Base-by-base conservation (phyloP, 2,329 filamentous ascomycete species). In the Xylariomycetidae sp. region DNA sequence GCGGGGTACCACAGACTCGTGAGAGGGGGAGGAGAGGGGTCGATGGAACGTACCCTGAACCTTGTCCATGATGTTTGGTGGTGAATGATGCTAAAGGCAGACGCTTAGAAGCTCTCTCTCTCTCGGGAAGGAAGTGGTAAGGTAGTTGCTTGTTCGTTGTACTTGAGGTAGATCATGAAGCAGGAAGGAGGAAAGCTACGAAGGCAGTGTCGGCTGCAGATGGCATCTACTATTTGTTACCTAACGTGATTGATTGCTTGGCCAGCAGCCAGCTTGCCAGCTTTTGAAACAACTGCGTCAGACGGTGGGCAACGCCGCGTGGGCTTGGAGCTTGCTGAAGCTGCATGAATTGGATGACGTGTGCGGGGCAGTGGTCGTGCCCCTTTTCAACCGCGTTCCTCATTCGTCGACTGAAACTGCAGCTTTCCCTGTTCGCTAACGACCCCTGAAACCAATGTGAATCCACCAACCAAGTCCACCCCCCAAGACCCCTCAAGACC, bases 291-390 rank as follows among this genome's bases (percentile, higher is more conserved):
- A 31, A 13, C 37, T 42, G 32, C 41, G 43, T 46, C 43, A 46
- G 33, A 31, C 32, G 29, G 8, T 7, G 15, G 25, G 9, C 7
- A 15, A 27, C 7, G 26, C 15, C 8, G 14, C 16, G 26, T 9
- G n/a, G n/a, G n/a, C n/a, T n/a, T n/a, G 12, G 15, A 25, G 24
- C 24, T 25, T 13, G 37, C 40, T 44, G 35, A 36, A 38, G 38
- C 37, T n/a, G n/a, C n/a, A n/a, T n/a, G n/a, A n/a, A 43, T 37
- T 37, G 37, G 46, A 50, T 50, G 48, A 49, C 46, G 49, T 48
- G 45, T 47, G 48, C 46, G 48, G 46, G 48, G 49, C 37, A 43
- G 35, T 20, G 14, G 29, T 24, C n/a, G n/a, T n/a, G n/a, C n/a
- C n/a, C n/a, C n/a, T n/a, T n/a, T n/a, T n/a, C n/a, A n/a, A n/a